Conservation (phyloP, 805 yeast genomes). For the Pichia cabralensis region DNA sequence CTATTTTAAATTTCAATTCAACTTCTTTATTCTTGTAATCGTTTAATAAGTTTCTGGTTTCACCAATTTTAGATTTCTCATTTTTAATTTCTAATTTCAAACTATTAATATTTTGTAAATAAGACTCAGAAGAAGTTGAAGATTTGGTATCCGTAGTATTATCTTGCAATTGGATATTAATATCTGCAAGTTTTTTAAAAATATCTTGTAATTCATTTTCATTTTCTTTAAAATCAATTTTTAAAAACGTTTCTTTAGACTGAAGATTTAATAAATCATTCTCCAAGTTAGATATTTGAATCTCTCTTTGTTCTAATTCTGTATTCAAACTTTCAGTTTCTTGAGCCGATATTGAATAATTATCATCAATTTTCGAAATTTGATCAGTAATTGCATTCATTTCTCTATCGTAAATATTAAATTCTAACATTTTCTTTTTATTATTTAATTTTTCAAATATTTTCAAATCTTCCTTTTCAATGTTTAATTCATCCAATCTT, state of each 20-base stretch:
- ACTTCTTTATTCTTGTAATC: constrained; percentile 32
- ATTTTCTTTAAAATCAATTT: constrained; percentile 47
- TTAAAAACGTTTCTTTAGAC: constrained; percentile 38
- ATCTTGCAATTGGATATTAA: constrained; percentile 18
- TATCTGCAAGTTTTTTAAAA: constrained; percentile 32
- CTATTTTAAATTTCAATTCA: constrained; percentile 29
- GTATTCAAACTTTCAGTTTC: constrained; percentile 45
- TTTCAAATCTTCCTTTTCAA: constrained; percentile 69
- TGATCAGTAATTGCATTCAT: constrained; percentile 47
- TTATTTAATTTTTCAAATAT: constrained; percentile 59
- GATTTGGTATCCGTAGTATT: constrained; percentile 32
- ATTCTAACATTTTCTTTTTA: constrained; percentile 62
- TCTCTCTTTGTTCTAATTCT: constrained; percentile 55
- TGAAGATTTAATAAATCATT: constrained; percentile 37
- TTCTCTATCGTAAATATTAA: constrained; percentile 70
- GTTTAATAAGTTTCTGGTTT: constrained; percentile 35
- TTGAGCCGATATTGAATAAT: constrained; percentile 39
- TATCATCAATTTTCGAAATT: constrained; percentile 51
- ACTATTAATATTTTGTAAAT: constrained; percentile 23
- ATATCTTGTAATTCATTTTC: constrained; percentile 40
- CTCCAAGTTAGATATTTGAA: constrained; percentile 33
- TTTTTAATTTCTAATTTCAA: constrained; percentile 30
- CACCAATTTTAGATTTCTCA: constrained; percentile 32
- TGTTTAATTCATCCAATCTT: constrained; percentile 66
- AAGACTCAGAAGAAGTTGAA: constrained; percentile 11